Conservation (phyloP, 306 rosid genomes). For the Medicago arabica region DNA sequence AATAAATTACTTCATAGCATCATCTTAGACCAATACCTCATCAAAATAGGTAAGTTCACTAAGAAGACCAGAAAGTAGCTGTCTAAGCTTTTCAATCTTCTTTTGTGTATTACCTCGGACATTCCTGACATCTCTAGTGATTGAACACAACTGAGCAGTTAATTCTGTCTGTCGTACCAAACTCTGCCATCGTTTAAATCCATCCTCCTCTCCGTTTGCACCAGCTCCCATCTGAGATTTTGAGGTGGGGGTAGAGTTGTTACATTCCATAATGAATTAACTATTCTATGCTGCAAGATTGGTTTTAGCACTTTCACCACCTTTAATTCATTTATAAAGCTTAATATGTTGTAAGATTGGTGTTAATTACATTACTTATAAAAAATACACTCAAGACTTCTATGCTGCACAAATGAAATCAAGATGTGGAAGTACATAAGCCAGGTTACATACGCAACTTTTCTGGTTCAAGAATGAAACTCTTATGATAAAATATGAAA, state of each 20-base stretch:
- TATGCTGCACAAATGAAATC: conserved; percentile 33
- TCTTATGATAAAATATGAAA: neutral
- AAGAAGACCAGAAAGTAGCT: conserved; percentile 93
- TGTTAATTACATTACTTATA: conserved; percentile 11
- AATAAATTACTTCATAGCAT: conserved; percentile 25
- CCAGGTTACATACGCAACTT: conserved; percentile 1
- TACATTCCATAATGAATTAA: conserved; percentile 37
- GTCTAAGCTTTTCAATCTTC: conserved; percentile 97
- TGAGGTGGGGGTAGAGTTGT: conserved; percentile 22
- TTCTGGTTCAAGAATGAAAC: conserved; percentile 32
- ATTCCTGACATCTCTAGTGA: conserved; percentile 86
- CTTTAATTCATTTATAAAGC: conserved; percentile 34
- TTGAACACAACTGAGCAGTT: conserved; percentile 93
- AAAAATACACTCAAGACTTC: neutral
- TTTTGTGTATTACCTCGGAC: conserved; percentile 95
- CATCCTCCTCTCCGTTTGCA: conserved; percentile 84
- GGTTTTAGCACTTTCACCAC: conserved; percentile 1
- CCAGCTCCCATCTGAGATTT: conserved; percentile 69
- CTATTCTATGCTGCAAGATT: conserved; percentile 1
- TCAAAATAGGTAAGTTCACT: conserved; percentile 95
- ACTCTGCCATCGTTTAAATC: conserved; percentile 90
- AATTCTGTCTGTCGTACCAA: conserved; percentile 96
- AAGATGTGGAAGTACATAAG: conserved; percentile 16
- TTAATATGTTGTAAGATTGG: conserved; percentile 19
- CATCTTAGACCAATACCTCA: conserved; percentile 67